Conservation (phyloP, 495 filamentous ascomycete species). For the Podospora pseudocomata region DNA sequence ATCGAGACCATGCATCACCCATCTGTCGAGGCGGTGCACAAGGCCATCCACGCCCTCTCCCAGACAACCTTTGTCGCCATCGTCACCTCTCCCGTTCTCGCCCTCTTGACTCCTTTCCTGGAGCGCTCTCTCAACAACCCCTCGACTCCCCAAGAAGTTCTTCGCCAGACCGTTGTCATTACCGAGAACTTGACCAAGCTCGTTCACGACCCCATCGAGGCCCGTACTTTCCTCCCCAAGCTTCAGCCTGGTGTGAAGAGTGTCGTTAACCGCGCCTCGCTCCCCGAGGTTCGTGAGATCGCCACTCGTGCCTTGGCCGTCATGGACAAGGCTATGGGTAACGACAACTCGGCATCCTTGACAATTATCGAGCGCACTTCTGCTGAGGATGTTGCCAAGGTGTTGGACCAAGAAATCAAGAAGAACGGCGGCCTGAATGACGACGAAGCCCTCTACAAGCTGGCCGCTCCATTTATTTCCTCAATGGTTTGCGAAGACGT, state of each 20-base stretch:
- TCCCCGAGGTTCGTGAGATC: slow-evolving; percentile 91
- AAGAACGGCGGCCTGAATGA: slow-evolving; percentile 60
- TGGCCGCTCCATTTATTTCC: slow-evolving; percentile 70
- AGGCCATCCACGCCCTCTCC: slow-evolving; percentile 93
- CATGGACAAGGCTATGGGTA: slow-evolving; percentile 91
- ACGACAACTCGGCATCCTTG: slow-evolving; percentile 56
- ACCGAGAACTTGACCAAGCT: slow-evolving; percentile 98
- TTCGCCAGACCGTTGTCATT: slow-evolving; percentile 95
- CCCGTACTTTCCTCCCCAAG: slow-evolving; percentile 92
- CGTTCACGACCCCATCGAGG: slow-evolving; percentile 95
- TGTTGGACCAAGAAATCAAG: slow-evolving; percentile 72
- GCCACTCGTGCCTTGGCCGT: slow-evolving; percentile 77
- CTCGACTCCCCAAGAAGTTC: slow-evolving; percentile 84
- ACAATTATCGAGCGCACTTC: slow-evolving; percentile 64
- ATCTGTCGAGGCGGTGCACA: slow-evolving; percentile 79
- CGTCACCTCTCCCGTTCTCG: slow-evolving; percentile 95
- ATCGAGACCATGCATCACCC: slow-evolving; percentile 95
- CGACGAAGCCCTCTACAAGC: slow-evolving; percentile 61
- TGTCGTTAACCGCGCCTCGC: slow-evolving; percentile 80
- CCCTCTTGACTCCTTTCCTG: slow-evolving; percentile 92
- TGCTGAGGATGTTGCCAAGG: slow-evolving; percentile 67
- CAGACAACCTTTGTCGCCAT: slow-evolving; percentile 98
- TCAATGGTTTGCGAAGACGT: slow-evolving; percentile 87
- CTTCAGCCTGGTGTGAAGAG: slow-evolving; percentile 89
- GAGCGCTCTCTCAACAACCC: slow-evolving; percentile 90